Conservation (phyloP, 2,329 filamentous ascomycete genomes). For the Trichophaea hybrida region DNA sequence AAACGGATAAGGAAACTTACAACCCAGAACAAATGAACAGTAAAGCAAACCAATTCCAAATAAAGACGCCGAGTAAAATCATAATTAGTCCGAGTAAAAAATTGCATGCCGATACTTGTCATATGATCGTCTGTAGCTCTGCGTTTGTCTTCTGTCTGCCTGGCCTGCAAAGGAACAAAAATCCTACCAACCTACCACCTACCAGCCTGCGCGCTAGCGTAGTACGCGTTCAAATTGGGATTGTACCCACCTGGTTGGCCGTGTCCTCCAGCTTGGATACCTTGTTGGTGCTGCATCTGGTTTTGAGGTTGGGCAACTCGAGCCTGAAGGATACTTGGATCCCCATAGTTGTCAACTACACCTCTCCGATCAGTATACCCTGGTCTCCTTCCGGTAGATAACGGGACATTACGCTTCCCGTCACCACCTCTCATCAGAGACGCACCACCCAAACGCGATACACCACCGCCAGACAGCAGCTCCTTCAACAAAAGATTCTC, state of each 20-base stretch:
- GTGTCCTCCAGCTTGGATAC: slow-evolving; percentile 42
- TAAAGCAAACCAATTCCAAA: slow-evolving; percentile 15
- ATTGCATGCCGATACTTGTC: slow-evolving; percentile 6
- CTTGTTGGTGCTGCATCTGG: slow-evolving; percentile 71
- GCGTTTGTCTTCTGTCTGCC: slow-evolving; percentile 2
- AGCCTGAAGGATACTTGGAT: slow-evolving; percentile 98
- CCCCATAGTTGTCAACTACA: slow-evolving; percentile 94
- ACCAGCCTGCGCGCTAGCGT: slow-evolving; percentile 50
- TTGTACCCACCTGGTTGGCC: slow-evolving; percentile 78
- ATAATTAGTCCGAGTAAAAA: slow-evolving; percentile 25
- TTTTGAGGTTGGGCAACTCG: slow-evolving; percentile 35
- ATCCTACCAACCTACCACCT: slow-evolving; percentile 37
- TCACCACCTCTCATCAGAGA: slow-evolving; percentile 24
- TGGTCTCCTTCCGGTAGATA: slow-evolving; percentile 69
- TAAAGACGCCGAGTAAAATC: slow-evolving; percentile 16
- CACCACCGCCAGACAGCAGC: slow-evolving; percentile 44
- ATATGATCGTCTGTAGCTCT: neutral
- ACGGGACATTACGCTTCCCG: slow-evolving; percentile 27
- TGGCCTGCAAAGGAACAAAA: neutral
- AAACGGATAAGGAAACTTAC: slow-evolving; percentile 10
- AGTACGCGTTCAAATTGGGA: slow-evolving; percentile 54
- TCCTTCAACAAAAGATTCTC: slow-evolving; percentile 66
- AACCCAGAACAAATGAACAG: slow-evolving; percentile 14
- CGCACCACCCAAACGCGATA: slow-evolving; percentile 12
- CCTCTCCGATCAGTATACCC: slow-evolving; percentile 17